Evolutionary conservation across 768 basidiomycete genomes (phyloP), one percentile per base, ranked within the genome.

Genomic region (Kwoniella europaea): DNA sequence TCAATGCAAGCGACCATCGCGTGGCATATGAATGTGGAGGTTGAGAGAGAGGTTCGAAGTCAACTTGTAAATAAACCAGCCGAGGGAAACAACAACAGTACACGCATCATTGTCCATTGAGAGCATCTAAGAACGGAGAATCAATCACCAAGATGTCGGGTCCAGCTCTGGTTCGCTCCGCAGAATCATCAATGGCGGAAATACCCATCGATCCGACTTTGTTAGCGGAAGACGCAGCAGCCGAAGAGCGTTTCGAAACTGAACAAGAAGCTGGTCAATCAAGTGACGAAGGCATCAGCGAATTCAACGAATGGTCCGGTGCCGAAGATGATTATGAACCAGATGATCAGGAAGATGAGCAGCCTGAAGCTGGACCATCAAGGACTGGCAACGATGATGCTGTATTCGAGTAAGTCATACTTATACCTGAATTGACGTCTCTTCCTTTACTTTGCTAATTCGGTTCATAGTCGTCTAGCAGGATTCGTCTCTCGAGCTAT

Each of bases 171-270:
- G 43, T 61, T 10, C 7, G 7, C 42, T 61, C 59, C 29, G 59
- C 59, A 9, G 59, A 61, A 24, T 16, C 6, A 27, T 61, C 63
- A 13, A 68, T 50, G 61, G 46, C 67, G 20, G 60, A 70, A 2
- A 60, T 70, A 64, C 68, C 68, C 3, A 70, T 70, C 13, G 68
- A 70, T 50, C 68, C 68, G 1, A 43, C 60, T 0, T 29, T 70
- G 15, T 41, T 70, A 16, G 63, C 53, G 55, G 68, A 69, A 20
- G 68, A 69, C 16, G 60, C 52, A 18, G 67, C 62, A 22, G 68
- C 68, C 10, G 68, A 70, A 42, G 59, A 68, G 43, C 46, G 13
- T 4, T 53, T 53, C 60, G 35, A 41, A 65, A 53, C 63, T 54
- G 63, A 53, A 24, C 60, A 68, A 29, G 67, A 57, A 4, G 57